Evolutionary conservation across 2,329 filamentous ascomycete genomes (phyloP).

Genomic region (Exserohilum rostratum): DNA sequence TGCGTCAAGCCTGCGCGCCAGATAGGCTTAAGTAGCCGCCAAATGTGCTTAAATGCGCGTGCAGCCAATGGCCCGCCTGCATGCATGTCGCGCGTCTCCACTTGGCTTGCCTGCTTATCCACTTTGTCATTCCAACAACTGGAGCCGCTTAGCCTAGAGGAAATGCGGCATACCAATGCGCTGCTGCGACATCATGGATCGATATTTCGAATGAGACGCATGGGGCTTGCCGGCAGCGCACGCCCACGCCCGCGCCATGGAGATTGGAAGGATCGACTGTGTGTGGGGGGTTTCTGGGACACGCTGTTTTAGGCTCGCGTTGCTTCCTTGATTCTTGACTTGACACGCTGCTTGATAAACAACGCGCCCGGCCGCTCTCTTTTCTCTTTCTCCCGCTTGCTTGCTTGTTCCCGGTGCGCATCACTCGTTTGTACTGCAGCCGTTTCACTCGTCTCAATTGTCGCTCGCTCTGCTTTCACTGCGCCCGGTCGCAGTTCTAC

Average conservation of each 20-base stretch:
- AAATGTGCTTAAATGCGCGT: background rate
- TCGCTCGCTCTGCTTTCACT: background rate
- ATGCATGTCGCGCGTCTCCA: slow-evolving; percentile 2
- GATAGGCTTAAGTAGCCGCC: slow-evolving; percentile 6
- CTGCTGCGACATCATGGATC: background rate
- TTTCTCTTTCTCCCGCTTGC: no score
- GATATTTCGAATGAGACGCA: no score
- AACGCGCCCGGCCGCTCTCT: background rate
- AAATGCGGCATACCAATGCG: background rate
- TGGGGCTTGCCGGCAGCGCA: background rate
- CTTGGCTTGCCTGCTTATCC: background rate
- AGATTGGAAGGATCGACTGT: slow-evolving; percentile 10
- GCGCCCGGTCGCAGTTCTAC: background rate
- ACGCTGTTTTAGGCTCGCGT: background rate
- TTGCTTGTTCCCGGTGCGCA: no score
- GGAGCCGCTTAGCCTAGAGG: background rate
- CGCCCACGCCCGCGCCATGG: background rate
- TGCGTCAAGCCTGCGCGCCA: slow-evolving; percentile 11
- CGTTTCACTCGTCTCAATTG: background rate
- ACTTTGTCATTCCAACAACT: slow-evolving; percentile 4
- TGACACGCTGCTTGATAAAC: background rate
- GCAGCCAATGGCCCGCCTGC: slow-evolving; percentile 3
- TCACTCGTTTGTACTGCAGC: background rate
- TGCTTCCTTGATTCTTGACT: background rate
- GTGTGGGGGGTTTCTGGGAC: background rate